Conservation (phyloP, 176 grass and related monocot species). For the barley (Hordeum vulgare) region MorexV3_pseudomolecules_assembly NC_058522.1:453905233-453905732, state of each 20-base stretch:
- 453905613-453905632: neutral
- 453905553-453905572: neutral
- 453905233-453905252: too few species aligned
- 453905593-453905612: neutral
- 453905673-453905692: neutral
- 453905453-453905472: neutral
- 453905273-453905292: slow-evolving; percentile 1
- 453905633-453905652: neutral
- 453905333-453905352: neutral
- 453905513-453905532: neutral
- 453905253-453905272: neutral
- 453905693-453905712: neutral
- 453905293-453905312: too few species aligned
- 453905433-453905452: neutral
- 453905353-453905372: neutral
- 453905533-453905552: neutral
- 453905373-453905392: neutral
- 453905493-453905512: neutral
- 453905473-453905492: neutral
- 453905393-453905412: neutral
- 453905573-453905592: neutral
- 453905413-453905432: neutral
- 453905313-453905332: neutral
- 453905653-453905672: neutral
- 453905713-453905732: neutral